Evolutionary conservation across 768 basidiomycete species (phyloP).

Genomic region (Podaxis pistillaris): DNA sequence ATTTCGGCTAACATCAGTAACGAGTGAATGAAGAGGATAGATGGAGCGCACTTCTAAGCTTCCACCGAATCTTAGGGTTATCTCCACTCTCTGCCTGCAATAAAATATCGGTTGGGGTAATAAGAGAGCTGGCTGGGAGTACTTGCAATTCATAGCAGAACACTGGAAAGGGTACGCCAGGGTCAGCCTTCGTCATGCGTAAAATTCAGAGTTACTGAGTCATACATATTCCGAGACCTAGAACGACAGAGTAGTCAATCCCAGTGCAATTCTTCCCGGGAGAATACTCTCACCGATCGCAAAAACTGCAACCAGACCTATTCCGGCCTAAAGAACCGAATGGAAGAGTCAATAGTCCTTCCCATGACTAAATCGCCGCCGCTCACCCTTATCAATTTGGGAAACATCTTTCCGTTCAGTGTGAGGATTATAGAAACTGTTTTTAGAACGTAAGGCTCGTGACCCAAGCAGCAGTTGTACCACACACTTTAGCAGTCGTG

Average conservation of each 20-base stretch:
- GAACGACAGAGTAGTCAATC: background rate
- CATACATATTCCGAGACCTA: background rate
- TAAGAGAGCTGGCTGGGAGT: too few species aligned
- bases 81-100: background rate
- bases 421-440: conserved; percentile 1
- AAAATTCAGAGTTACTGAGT: too few species aligned
- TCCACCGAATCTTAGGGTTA: background rate
- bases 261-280: background rate
- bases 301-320: background rate
- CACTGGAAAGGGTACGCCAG: background rate
- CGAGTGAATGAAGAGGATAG: too few species aligned
- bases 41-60: background rate
- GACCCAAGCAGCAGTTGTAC: too few species aligned
- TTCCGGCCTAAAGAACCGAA: background rate
- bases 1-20: background rate
- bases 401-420: background rate
- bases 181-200: background rate
- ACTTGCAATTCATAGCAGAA: conserved; percentile 1
- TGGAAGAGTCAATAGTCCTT: background rate
- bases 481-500: too few species aligned
- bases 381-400: background rate
- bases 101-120: background rate
- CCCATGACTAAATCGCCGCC: too few species aligned
- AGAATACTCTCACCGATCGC: background rate
- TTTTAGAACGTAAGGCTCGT: too few species aligned